These are phyloP conservation scores for Juglanconis juglandina DNA, from an alignment of 2,329 filamentous ascomycete species.

Conservation along the genomic window DNA sequence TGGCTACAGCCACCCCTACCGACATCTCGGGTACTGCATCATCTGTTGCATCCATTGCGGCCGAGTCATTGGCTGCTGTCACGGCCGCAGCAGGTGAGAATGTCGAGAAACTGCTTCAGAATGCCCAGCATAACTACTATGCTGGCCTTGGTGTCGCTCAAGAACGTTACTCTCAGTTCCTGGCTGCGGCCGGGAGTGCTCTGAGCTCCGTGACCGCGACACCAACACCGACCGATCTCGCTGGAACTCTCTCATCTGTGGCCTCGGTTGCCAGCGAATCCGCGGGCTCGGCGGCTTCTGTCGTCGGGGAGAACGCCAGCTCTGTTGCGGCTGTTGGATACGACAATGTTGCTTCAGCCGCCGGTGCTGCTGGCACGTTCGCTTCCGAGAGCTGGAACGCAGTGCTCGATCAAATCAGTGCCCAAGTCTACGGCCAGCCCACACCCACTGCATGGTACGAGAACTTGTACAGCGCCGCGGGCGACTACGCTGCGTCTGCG, in stretches of 20 bases:
- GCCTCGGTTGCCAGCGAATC: constrained; percentile 46
- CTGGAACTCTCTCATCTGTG: constrained; percentile 42
- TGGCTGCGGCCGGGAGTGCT: constrained; percentile 68
- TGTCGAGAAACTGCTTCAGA: constrained; percentile 58
- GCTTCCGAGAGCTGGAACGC: constrained; percentile 58
- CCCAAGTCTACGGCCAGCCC: constrained; percentile 67
- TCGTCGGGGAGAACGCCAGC: constrained; percentile 32
- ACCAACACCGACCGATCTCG: constrained; percentile 56
- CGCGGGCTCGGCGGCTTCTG: constrained; percentile 36
- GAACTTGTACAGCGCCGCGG: constrained; percentile 41
- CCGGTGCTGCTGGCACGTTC: constrained; percentile 21
- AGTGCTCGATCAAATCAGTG: constrained; percentile 62
- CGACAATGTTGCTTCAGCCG: constrained; percentile 20
- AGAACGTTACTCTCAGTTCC: constrained; percentile 72
- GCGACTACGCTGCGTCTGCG: constrained; percentile 56
- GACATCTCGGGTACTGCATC: constrained; percentile 14
- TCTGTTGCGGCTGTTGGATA: constrained; percentile 32
- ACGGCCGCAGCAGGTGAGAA: constrained; percentile 32
- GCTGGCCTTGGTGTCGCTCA: constrained; percentile 76
- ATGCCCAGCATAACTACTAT: constrained; percentile 67
- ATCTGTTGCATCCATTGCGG: constrained; percentile 15
- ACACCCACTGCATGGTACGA: constrained; percentile 57
- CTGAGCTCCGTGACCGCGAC: constrained; percentile 58
- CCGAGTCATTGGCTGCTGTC: constrained; percentile 14
- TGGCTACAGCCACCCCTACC: constrained; percentile 58